Evolutionary conservation across 2,329 filamentous ascomycete genomes (phyloP).

Genomic region (Penicillium sp.): DNA sequence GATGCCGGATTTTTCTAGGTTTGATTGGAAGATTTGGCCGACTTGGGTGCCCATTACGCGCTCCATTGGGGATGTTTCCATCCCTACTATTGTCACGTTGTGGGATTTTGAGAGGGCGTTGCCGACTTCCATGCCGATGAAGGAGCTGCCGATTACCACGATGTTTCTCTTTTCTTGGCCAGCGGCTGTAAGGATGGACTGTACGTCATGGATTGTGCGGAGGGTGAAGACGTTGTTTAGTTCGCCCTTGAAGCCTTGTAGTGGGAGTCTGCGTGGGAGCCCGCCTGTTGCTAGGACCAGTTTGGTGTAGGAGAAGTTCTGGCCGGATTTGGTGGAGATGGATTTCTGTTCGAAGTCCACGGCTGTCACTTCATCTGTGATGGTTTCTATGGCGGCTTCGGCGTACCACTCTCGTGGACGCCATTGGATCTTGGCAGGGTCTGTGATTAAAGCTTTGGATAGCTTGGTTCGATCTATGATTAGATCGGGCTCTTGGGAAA

Average conservation of each 20-base stretch:
- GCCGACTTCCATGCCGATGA: constrained; percentile 98
- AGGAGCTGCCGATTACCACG: constrained; percentile 86
- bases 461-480: constrained; percentile 94
- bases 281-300: constrained; percentile 89
- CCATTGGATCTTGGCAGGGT: constrained; percentile 73
- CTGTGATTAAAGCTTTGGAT: constrained; percentile 85
- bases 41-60: constrained; percentile 79
- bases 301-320: constrained; percentile 75
- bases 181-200: constrained; percentile 74
- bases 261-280: constrained; percentile 68
- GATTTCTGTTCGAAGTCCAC: constrained; percentile 74
- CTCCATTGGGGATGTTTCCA: constrained; percentile 82
- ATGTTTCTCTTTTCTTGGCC: constrained; percentile 80
- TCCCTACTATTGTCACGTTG: constrained; percentile 79
- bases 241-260: constrained; percentile 76
- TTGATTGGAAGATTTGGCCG: constrained; percentile 73
- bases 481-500: constrained; percentile 78
- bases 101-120: constrained; percentile 78
- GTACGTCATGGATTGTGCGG: constrained; percentile 71
- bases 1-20: constrained; percentile 80
- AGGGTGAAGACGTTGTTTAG: constrained; percentile 85
- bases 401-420: constrained; percentile 76
- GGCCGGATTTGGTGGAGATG: constrained; percentile 71
- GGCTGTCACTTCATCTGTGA: constrained; percentile 62
- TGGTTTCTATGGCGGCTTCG: constrained; percentile 55